These are phyloP conservation scores for Baorangia bicolor DNA, from an alignment of 768 basidiomycete species.

Conservation along the genomic window DNA sequence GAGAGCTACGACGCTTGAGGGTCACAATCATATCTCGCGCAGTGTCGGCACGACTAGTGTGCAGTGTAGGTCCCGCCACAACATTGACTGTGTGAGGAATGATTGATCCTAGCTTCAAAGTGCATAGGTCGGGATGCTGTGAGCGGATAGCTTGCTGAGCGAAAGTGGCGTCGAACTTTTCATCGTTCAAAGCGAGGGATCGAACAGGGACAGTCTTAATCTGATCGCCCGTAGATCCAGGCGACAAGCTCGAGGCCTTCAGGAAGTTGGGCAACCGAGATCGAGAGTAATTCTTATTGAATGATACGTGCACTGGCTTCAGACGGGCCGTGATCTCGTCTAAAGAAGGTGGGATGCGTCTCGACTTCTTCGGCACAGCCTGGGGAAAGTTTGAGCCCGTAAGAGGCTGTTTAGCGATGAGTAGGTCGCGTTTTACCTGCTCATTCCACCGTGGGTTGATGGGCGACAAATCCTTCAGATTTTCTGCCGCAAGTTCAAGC, in stretches of 20 bases:
- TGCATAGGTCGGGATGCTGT: conserved; percentile 36
- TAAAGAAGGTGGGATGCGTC: conserved; percentile 57
- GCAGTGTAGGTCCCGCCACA: conserved; percentile 48
- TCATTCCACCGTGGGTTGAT: conserved; percentile 48
- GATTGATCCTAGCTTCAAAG: conserved; percentile 47
- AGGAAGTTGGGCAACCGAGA: conserved; percentile 38
- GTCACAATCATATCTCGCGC: conserved; percentile 66
- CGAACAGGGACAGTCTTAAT: conserved; percentile 40
- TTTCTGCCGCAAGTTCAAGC: conserved; percentile 46
- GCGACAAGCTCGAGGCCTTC: conserved; percentile 6
- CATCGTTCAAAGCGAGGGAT: conserved; percentile 17
- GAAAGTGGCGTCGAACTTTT: conserved; percentile 3
- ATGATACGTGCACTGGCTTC: conserved; percentile 22
- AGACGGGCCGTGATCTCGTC: conserved; percentile 74
- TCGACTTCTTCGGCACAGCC: conserved; percentile 8
- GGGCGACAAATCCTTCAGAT: conserved; percentile 1
- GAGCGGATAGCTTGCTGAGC: conserved; percentile 19
- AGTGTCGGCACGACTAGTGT: conserved; percentile 52
- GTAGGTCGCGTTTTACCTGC: conserved; percentile 60
- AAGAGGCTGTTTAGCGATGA: conserved; percentile 27
- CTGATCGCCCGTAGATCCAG: conserved; percentile 18
- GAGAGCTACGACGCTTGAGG: conserved; percentile 54
- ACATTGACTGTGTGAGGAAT: conserved; percentile 45
- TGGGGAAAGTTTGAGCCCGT: not conserved
- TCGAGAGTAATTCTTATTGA: conserved; percentile 21